Percentiles rank a stretch among this genome's conserved stretches.
These are phyloP conservation scores for Pseudocercospora macadamiae DNA, from an alignment of 2,329 filamentous ascomycete genomes.

Conservation along the genomic window DNA sequence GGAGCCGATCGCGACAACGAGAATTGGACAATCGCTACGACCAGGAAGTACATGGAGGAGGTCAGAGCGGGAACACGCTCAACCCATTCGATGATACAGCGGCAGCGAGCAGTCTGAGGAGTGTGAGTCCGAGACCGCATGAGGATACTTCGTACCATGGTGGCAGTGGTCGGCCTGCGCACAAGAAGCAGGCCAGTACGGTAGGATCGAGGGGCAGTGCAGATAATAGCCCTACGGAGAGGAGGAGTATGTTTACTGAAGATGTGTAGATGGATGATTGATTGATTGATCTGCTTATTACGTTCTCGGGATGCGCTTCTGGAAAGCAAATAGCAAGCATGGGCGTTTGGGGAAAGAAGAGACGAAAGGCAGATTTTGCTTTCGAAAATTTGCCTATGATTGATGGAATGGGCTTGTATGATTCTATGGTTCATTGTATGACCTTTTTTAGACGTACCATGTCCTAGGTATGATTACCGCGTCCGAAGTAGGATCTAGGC, in stretches of 20 bases:
- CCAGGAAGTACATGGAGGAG: slow-evolving; percentile 48
- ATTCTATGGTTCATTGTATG: neutral
- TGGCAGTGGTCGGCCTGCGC: slow-evolving; percentile 34
- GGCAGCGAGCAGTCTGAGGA: slow-evolving; percentile 66
- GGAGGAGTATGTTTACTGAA: slow-evolving; percentile 71
- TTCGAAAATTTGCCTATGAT: neutral
- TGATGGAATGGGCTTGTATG: neutral
- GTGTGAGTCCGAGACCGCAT: slow-evolving; percentile 74
- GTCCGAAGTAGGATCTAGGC: too few relatives aligned
- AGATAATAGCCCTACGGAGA: slow-evolving; percentile 65
- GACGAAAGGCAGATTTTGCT: too few relatives aligned
- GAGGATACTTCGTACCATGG: slow-evolving; percentile 53
- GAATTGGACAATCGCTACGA: slow-evolving; percentile 51
- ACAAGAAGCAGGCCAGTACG: slow-evolving; percentile 43
- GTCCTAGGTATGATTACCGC: too few relatives aligned
- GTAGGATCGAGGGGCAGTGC: slow-evolving; percentile 35
- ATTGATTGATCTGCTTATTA: too few relatives aligned
- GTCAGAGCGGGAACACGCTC: slow-evolving; percentile 21
- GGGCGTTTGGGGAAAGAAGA: neutral
- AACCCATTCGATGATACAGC: slow-evolving; percentile 76
- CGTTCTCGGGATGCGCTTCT: slow-evolving; percentile 6
- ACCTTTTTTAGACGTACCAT: neutral
- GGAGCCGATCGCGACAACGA: slow-evolving; percentile 54
- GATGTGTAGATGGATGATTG: slow-evolving; percentile 61
- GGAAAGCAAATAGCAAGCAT: slow-evolving; percentile 7